Evolutionary conservation across 176 grass and related monocot species (phyloP).

Genomic region (Canna indica): DNA sequence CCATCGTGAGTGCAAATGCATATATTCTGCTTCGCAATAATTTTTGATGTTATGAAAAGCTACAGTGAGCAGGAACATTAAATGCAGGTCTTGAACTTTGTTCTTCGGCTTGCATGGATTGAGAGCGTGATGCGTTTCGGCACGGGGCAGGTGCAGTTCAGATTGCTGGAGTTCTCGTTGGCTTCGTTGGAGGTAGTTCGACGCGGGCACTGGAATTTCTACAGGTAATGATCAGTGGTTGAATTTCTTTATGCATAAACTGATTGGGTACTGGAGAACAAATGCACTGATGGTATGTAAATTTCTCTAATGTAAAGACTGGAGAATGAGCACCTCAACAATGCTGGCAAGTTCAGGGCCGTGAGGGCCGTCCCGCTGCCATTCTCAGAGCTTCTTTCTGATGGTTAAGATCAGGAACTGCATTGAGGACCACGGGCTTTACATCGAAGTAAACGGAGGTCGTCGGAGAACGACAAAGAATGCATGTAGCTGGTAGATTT

Average conservation of each 20-base stretch:
- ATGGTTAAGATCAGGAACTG: constrained; percentile 29
- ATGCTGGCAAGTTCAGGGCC: constrained; percentile 75
- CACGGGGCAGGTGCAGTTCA: constrained; percentile 28
- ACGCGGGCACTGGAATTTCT: constrained; percentile 93
- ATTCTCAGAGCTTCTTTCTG: constrained; percentile 65
- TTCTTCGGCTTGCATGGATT: constrained; percentile 70
- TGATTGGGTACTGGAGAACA: too few relatives aligned
- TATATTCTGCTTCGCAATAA: background rate
- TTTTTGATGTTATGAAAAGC: too few relatives aligned
- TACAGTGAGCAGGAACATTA: too few relatives aligned
- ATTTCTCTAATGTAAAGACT: constrained; percentile 38
- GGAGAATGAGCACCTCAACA: constrained; percentile 89
- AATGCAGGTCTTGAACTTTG: constrained; percentile 75
- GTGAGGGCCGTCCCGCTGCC: constrained; percentile 76
- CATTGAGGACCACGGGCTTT: background rate
- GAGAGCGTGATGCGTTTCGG: constrained; percentile 61
- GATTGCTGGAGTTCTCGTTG: constrained; percentile 56
- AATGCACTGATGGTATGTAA: too few relatives aligned
- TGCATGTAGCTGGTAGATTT: too few relatives aligned
- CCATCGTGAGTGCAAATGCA: constrained; percentile 41
- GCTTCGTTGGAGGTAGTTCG: constrained; percentile 76
- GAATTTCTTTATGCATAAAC: too few relatives aligned
- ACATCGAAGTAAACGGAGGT: too few relatives aligned
- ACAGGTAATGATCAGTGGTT: constrained; percentile 30
- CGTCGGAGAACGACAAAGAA: too few relatives aligned